Evolutionary conservation across 2,329 filamentous ascomycete species (phyloP), one percentile per base, ranked within the genome.

Genomic region (Cladosporium sp.): DNA sequence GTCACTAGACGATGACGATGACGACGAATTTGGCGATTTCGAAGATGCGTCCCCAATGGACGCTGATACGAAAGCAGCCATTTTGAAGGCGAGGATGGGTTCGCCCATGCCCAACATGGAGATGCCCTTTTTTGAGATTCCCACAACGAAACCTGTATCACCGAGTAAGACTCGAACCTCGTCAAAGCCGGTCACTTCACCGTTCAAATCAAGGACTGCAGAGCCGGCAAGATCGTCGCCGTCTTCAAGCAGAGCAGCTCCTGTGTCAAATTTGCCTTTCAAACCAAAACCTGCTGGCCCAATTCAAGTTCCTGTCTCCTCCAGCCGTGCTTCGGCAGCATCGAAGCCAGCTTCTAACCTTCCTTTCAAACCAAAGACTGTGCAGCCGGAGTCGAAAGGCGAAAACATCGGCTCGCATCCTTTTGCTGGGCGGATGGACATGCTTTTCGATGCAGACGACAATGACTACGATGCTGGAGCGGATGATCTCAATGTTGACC

Each of bases 1-100:
- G 69, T 71, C 65, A 75, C 71, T 4, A 70, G 75, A 79, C 26
- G 80, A 82, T 70, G 75, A 79, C 24, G 80, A 82, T 15, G 77
- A 79, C 44, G 83, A 85, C 61, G 83, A 83, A 32, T 86, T 84
- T 80, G 83, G 82, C n/a, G 83, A 85, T 64, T 85, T 87, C 74
- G 79, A 80, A 63, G 82, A 84, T 72, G 72, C 76, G 3, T 59
- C 65, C 21, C 57, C 55, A 11, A 61, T 66, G 63, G 55, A 64
- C 38, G 61, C 15, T 2, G 36, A 57, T 11, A 36, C 61, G 14
- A 36, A 55, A 57, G 61, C 61, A 32, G 51, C 61, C 24, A 64
- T 64, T 14, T 36, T 64, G 26, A 64, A 64, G 26, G 61, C 61
- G 2, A 32, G 61, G 24, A 64, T 64, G 61, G 61, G 61, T 3